phyloP scores from a whole-genome alignment of 2,329 filamentous ascomycete species.

The Monilinia fructigena region DNA sequence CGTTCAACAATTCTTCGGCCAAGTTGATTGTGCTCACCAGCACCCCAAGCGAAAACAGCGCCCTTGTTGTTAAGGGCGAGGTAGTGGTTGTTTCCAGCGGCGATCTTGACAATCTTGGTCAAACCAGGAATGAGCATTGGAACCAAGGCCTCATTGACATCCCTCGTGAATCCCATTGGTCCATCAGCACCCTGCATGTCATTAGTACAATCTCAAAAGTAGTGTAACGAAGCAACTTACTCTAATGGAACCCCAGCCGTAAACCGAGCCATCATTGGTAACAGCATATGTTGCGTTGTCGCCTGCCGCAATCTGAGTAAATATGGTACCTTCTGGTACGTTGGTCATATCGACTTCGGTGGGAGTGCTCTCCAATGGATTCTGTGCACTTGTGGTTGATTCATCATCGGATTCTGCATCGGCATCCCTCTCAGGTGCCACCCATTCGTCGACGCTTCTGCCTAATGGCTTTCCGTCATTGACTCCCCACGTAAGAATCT shows the following conservation, averaged over 20 bases:
- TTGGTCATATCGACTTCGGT: conserved; percentile 59
- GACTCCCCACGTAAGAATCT: conserved; percentile 81
- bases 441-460: conserved; percentile 64
- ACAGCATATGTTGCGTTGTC: conserved; percentile 76
- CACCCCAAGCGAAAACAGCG: conserved; percentile 63
- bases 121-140: conserved; percentile 55
- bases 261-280: conserved; percentile 72
- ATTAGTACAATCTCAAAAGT: conserved; percentile 19
- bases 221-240: conserved; percentile 43
- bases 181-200: conserved; percentile 56
- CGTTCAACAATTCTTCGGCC: conserved; percentile 47
- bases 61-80: conserved; percentile 57
- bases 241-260: conserved; percentile 81
- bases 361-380: conserved; percentile 49
- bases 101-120: conserved; percentile 53
- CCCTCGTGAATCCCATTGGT: conserved; percentile 53
- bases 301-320: conserved; percentile 66
- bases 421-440: conserved; percentile 58
- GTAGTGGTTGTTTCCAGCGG: conserved; percentile 56
- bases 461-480: conserved; percentile 82
- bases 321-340: conserved; percentile 54
- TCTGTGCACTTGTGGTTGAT: conserved; percentile 59
- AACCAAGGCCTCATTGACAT: conserved; percentile 2
- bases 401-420: conserved; percentile 45
- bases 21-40: conserved; percentile 61